Evolutionary conservation across 805 yeast genomes (phyloP), one percentile per base, ranked within the genome.

Genomic region (Yamadazyma paraphyllophila): DNA sequence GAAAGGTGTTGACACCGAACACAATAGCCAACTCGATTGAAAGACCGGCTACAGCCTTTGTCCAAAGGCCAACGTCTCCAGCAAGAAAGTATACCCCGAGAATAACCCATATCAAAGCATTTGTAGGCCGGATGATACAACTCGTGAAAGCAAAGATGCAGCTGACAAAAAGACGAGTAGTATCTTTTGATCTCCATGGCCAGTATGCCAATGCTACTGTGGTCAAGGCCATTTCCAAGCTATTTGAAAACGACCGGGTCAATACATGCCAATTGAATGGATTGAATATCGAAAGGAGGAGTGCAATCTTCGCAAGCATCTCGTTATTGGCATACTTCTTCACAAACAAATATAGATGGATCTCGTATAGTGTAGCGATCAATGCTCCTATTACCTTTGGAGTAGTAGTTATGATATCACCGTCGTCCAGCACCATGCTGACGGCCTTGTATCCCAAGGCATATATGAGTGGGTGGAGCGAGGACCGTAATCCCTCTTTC

Each of bases 201-300:
- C 96, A 87, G 58, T 72, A 77, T 12, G 76, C 70, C 39, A 92
- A 66, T 0, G 90, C 90, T 7, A 79, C 64, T 0, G 82, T 71
- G 0, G 94, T 86, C 44, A 90, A 59, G 1, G 77, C 72, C 76
- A 85, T 76, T 62, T 94, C 99, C 41, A 90, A 69, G 14, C 86
- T 80, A 58, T 92, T 94, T 42, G 95, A 81, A 59, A 94, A 94
- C 1, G 96, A 82, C 51, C 99, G 74, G 1, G 96, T 83, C 33
- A 81, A 71, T 35, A 83, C 74, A 63, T 77, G 88, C 85, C 92
- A 88, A 60, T 90, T 89, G 74, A 89, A 92, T 2, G 86, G 81
- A 38, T 88, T 84, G 1, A 71, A 55, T 2, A 88, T 52, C 24
- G 89, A 80, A 20, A 83, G 54, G 0, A 67, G 33, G 17, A 85